Evolutionary conservation across 192 early-diverging fungal species (phyloP).

Genomic region (Linnemannia exigua): DNA sequence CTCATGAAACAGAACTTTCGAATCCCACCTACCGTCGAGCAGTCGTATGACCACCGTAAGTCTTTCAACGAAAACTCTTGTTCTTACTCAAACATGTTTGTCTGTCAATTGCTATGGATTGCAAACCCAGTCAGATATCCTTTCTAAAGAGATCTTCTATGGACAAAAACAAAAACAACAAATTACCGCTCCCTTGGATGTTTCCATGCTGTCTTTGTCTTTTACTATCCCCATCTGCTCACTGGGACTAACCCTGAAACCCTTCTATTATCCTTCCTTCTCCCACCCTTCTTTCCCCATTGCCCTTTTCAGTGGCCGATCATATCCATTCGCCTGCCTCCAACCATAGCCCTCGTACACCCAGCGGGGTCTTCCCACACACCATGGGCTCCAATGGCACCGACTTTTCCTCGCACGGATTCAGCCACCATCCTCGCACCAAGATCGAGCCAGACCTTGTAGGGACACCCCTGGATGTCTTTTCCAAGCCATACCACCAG

Average conservation of each 20-base stretch:
- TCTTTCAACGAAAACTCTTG: background rate
- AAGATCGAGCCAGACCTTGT: slow-evolving; percentile 26
- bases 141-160: background rate
- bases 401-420: slow-evolving; percentile 29
- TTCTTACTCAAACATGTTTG: background rate
- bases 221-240: background rate
- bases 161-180: background rate
- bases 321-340: slow-evolving; percentile 22
- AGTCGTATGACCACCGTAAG: slow-evolving; percentile 50
- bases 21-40: slow-evolving; percentile 64
- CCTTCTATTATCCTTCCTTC: background rate
- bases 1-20: slow-evolving; percentile 73
- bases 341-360: slow-evolving; percentile 45
- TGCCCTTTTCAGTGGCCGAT: slow-evolving; percentile 11
- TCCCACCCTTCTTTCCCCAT: background rate
- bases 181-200: background rate
- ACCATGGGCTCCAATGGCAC: slow-evolving; percentile 2
- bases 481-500: slow-evolving; percentile 36
- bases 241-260: background rate
- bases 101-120: background rate
- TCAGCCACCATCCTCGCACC: slow-evolving; percentile 33
- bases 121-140: background rate
- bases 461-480: slow-evolving; percentile 21
- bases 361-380: slow-evolving; percentile 18
- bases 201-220: background rate